Conservation (phyloP, 2,329 filamentous ascomycete species). For the Venturia carpophila region DNA sequence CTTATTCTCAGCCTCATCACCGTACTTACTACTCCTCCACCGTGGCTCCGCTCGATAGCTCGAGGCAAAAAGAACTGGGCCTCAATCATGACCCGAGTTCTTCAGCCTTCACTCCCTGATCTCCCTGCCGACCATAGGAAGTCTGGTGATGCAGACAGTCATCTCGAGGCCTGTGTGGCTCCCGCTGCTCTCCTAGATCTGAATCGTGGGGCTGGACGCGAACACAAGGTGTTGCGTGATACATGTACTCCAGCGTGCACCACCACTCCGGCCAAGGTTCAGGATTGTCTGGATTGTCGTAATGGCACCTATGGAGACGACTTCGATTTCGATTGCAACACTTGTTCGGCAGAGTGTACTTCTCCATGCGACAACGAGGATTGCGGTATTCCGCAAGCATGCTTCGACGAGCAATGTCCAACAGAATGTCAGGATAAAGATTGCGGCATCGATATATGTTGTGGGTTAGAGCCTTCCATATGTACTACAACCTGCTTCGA, state of each 20-base stretch:
- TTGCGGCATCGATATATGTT: conserved; percentile 5
- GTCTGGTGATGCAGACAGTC: neutral
- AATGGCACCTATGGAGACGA: neutral
- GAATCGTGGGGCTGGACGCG: conserved; percentile 5
- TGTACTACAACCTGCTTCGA: conserved; percentile 11
- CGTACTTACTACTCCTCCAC: neutral
- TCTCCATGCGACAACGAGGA: conserved; percentile 16
- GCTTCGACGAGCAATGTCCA: conserved; percentile 16
- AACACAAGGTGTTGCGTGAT: neutral
- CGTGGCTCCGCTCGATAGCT: neutral
- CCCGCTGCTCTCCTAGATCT: conserved; percentile 10
- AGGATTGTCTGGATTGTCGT: conserved; percentile 14
- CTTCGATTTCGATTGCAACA: conserved; percentile 11
- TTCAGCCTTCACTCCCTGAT: neutral
- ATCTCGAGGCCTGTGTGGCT: neutral
- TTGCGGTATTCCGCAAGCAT: conserved; percentile 14
- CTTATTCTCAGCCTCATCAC: neutral
- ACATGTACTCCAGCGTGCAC: conserved; percentile 10
- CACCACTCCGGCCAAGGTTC: neutral
- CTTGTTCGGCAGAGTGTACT: conserved; percentile 9
- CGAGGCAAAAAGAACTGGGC: neutral
- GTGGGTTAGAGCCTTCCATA: neutral
- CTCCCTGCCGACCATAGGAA: neutral
- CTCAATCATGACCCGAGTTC: neutral
- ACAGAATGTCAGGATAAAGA: conserved; percentile 12